Evolutionary conservation across 2,329 filamentous ascomycete genomes (phyloP), one percentile per base, ranked within the genome.

Genomic region (Phyllosticta citrichinensis): DNA sequence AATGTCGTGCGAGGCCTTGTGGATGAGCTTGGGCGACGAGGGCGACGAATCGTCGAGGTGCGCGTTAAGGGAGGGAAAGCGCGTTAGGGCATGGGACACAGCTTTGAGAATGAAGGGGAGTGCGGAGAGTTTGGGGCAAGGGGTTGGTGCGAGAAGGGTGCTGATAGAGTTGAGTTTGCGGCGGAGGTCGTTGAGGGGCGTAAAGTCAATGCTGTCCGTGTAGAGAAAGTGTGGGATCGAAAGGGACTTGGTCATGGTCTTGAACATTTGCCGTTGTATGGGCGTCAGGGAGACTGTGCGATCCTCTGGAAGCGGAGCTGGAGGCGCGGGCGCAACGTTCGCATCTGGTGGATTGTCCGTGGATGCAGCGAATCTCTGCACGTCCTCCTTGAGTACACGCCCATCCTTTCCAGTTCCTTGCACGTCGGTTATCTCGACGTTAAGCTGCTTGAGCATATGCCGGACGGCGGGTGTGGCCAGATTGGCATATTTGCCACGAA

Each of bases 21-120:
- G 84, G 61, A 92, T 78, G 3, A 99, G 80, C 35, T 83, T 82
- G 0, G 93, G 91, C 69, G 89, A 93, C 8, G 80, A 77, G 19
- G 52, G 33, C 53, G 74, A 75, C 3, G 73, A 70, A 1, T 77
- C 80, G 67, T 97, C 90, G 24, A 99, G 83, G 62, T 89, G 85
- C 3, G 92, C 85, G 72, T 99, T 99, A 64, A 99, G 85, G 47
- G 94, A 80, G 1, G 94, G 93, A 73, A 90, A 93, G 63, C 88
- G 82, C 69, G 87, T 81, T 2, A 99, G 80, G 1, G 92, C 85
- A 65, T 96, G 79, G 20, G 93, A 97, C 55, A 97, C 85, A 27
- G 94, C 93, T 77, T 99, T 99, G 77, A 99, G 85, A 70, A 97
- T 87, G 78, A 99, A 97, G 3, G 94, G 91, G 9, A 99, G 84